phyloP scores from a whole-genome alignment of 345 rosid genomes.

The Rhodomyrtus tomentosa region DNA sequence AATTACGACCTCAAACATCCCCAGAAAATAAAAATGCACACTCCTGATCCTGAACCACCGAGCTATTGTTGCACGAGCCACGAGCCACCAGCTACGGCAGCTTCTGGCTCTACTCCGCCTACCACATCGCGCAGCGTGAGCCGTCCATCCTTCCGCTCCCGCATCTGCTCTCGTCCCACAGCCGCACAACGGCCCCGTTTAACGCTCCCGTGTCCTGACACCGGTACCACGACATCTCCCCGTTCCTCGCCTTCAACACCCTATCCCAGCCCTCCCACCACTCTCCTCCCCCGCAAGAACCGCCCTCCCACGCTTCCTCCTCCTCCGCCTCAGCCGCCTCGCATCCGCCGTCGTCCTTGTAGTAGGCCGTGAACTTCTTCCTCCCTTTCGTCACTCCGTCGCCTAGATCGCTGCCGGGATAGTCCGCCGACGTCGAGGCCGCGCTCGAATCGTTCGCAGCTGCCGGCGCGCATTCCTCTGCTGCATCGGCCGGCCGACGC shows the following conservation, averaged over 20 bases:
- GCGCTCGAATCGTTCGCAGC: background rate
- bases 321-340: conserved; percentile 9
- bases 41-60: background rate
- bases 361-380: conserved; percentile 40
- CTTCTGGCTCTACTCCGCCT: background rate
- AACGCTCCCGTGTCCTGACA: conserved; percentile 49
- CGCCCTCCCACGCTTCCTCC: background rate
- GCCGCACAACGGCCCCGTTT: conserved; percentile 59
- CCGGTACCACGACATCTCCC: conserved; percentile 43
- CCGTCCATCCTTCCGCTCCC: background rate
- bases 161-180: conserved; percentile 39
- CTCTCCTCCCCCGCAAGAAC: background rate
- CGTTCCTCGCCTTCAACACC: conserved; percentile 26
- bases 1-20: background rate
- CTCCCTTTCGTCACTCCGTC: conserved; percentile 29
- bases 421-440: background rate
- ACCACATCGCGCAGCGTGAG: background rate
- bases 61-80: background rate
- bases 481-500: background rate
- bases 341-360: conserved; percentile 9
- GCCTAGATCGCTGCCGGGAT: background rate
- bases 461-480: background rate
- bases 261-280: conserved; percentile 38
- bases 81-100: background rate
- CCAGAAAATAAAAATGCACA: background rate